Percentiles rank a stretch among this genome's conserved stretches.
phyloP scores from a whole-genome alignment of 768 basidiomycete genomes.

The Pholiota conissans region DNA sequence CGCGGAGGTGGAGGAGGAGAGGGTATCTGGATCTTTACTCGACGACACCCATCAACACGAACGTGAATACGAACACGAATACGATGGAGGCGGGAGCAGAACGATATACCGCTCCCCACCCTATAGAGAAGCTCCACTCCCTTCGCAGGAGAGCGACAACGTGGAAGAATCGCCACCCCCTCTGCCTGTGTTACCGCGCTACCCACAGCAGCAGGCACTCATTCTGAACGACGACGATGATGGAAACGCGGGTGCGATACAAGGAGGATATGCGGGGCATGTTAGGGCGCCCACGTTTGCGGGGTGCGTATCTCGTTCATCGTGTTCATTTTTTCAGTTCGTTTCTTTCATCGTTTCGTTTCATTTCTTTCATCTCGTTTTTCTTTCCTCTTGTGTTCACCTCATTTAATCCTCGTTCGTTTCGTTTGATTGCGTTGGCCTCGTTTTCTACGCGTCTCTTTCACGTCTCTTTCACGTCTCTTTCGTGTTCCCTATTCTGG shows the following conservation, averaged over 20 bases:
- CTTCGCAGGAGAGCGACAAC: too few relatives aligned
- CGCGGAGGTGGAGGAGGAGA: too few relatives aligned
- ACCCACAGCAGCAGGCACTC: neutral
- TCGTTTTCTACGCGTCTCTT: too few relatives aligned
- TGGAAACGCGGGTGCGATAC: slow-evolving; percentile 1
- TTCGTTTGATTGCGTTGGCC: too few relatives aligned
- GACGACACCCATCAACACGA: too few relatives aligned
- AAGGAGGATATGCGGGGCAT: slow-evolving; percentile 7
- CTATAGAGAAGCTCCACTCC: slow-evolving; percentile 26
- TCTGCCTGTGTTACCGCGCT: slow-evolving; percentile 22
- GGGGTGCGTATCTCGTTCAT: slow-evolving; percentile 16
- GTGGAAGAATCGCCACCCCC: slow-evolving; percentile 21
- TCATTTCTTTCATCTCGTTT: slow-evolving; percentile 1
- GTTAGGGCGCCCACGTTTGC: slow-evolving; percentile 19
- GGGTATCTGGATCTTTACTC: too few relatives aligned
- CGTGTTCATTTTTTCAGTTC: slow-evolving; percentile 14
- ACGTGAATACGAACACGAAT: too few relatives aligned
- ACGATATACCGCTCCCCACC: slow-evolving; percentile 25
- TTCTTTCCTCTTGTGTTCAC: neutral
- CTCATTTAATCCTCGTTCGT: too few relatives aligned
- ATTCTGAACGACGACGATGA: slow-evolving; percentile 4
- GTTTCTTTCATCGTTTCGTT: neutral
- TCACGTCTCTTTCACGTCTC: too few relatives aligned
- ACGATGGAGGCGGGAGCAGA: neutral
- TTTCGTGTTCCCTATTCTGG: too few relatives aligned